These are phyloP conservation scores for Bipolaris sorokiniana DNA, from an alignment of 2,329 filamentous ascomycete genomes.

Conservation along the genomic window DNA sequence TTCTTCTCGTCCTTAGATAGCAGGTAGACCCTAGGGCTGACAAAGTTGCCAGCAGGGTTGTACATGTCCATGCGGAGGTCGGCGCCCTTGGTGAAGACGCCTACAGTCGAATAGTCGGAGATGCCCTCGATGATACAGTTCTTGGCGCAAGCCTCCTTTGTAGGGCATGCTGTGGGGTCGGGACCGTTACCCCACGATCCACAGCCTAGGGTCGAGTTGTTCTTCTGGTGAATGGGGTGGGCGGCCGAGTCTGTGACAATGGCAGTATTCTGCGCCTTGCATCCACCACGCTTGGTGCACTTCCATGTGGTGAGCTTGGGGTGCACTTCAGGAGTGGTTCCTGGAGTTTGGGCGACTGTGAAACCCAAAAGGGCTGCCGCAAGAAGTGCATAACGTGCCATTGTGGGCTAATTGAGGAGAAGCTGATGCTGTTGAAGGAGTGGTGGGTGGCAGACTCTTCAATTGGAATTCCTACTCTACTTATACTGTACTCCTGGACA, in stretches of 20 bases:
- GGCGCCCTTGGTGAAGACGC: conserved; percentile 58
- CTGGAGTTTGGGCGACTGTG: conserved; percentile 40
- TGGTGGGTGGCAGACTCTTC: background rate
- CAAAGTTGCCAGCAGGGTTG: conserved; percentile 43
- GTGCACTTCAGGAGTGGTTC: conserved; percentile 54
- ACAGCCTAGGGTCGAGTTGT: conserved; percentile 41
- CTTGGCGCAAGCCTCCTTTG: conserved; percentile 57
- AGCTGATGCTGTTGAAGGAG: background rate
- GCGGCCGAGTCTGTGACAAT: conserved; percentile 59
- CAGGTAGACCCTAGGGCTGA: conserved; percentile 66
- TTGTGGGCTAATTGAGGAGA: conserved; percentile 8
- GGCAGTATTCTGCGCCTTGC: conserved; percentile 55
- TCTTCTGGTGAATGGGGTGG: conserved; percentile 54
- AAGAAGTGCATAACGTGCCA: conserved; percentile 36
- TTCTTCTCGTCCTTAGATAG: conserved; percentile 63
- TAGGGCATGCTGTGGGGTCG: conserved; percentile 56
- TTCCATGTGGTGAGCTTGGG: conserved; percentile 60
- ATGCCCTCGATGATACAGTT: conserved; percentile 65
- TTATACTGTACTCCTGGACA: conserved; percentile 10
- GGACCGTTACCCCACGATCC: conserved; percentile 38
- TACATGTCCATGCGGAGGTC: conserved; percentile 56
- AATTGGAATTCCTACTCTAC: background rate
- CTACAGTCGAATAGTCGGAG: conserved; percentile 60
- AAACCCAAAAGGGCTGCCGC: conserved; percentile 36
- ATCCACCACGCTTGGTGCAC: conserved; percentile 60